Conservation (phyloP, 108 stramenopile genomes). For the Cyclotella sp. region DNA sequence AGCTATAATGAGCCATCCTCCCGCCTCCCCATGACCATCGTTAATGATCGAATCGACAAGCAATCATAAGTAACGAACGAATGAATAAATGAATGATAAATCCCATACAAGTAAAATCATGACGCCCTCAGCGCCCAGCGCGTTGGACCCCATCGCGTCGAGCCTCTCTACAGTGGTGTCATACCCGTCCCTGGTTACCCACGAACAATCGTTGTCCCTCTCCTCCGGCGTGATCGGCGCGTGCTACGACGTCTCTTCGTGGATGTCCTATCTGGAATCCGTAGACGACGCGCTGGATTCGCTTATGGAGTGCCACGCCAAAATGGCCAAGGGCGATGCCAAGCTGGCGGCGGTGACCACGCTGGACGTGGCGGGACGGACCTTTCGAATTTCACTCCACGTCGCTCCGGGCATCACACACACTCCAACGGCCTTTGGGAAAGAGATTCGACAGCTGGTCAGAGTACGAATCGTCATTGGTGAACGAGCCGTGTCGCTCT, state of each 20-base stretch:
- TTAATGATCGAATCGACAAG: background rate
- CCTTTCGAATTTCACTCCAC: constrained; percentile 26
- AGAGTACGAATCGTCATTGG: constrained; percentile 47
- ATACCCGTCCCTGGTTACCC: constrained; percentile 39
- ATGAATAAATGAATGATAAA: background rate
- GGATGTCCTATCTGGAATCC: constrained; percentile 82
- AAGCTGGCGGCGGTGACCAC: constrained; percentile 7
- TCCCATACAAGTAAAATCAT: background rate
- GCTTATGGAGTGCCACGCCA: constrained; percentile 6
- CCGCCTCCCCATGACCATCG: background rate
- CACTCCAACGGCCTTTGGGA: constrained; percentile 1
- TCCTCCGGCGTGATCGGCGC: constrained; percentile 37
- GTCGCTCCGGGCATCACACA: constrained; percentile 38
- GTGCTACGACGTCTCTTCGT: constrained; percentile 78
- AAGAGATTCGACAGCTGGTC: constrained; percentile 12
- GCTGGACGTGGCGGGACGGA: constrained; percentile 33
- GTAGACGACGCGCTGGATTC: constrained; percentile 63
- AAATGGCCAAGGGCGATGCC: background rate
- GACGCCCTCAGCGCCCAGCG: background rate
- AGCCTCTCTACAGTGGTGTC: constrained; percentile 34
- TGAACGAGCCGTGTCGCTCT: constrained; percentile 81
- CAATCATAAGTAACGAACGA: background rate
- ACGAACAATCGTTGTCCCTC: constrained; percentile 67
- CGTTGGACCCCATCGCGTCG: constrained; percentile 3
- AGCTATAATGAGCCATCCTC: background rate